These are phyloP conservation scores for Parachaetomium inaequale DNA, from an alignment of 495 filamentous ascomycete species.

Conservation along the genomic window DNA sequence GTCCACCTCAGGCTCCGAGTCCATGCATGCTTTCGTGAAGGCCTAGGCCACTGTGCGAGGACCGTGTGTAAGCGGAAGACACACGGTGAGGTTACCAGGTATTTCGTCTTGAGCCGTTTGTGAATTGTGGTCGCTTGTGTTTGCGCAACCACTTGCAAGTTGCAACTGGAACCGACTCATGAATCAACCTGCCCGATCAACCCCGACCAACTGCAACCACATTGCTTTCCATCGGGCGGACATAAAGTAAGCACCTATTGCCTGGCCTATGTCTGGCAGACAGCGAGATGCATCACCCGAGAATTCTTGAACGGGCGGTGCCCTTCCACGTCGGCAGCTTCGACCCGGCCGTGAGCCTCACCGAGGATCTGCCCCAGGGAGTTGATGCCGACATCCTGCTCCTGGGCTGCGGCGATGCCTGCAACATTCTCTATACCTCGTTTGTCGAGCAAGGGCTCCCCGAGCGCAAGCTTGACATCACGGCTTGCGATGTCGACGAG, in stretches of 20 bases:
- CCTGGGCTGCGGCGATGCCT: conserved; percentile 52
- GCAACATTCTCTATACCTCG: conserved; percentile 50
- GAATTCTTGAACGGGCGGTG: conserved; percentile 6
- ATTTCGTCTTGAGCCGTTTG: too few relatives aligned
- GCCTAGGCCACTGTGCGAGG: too few relatives aligned
- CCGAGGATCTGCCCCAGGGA: conserved; percentile 45
- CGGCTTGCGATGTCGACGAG: conserved; percentile 46
- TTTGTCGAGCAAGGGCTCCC: conserved; percentile 30
- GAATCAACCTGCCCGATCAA: not conserved
- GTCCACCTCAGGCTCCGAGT: not conserved
- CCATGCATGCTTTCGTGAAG: too few relatives aligned
- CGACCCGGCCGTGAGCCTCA: conserved; percentile 50
- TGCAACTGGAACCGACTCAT: too few relatives aligned
- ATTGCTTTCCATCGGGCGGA: not conserved
- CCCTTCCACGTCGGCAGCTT: conserved; percentile 51
- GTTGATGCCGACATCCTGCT: conserved; percentile 47
- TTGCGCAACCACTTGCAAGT: too few relatives aligned
- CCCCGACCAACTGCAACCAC: not conserved
- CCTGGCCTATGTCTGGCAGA: not conserved
- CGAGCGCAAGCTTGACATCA: conserved; percentile 33
- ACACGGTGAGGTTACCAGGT: not conserved
- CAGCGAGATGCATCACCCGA: conserved; percentile 26
- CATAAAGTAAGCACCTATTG: not conserved
- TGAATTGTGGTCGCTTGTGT: too few relatives aligned
- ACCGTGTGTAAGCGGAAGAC: not conserved